Conservation (phyloP, 495 filamentous ascomycete genomes). For the Aeminium ludgeri region DNA sequence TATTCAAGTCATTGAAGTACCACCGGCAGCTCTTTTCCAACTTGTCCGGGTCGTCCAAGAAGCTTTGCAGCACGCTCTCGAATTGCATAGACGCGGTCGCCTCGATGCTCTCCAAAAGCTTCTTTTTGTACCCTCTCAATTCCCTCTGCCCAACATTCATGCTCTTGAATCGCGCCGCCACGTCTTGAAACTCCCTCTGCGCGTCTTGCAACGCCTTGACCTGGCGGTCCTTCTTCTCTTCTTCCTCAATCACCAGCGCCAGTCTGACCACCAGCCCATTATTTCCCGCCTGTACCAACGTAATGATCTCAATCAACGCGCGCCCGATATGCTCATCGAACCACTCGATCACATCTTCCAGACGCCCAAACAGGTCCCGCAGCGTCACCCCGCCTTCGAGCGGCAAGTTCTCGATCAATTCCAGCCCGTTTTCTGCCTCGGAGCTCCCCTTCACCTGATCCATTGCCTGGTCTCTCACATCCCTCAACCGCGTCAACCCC, state of each 20-base stretch:
- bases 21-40: conserved; percentile 76
- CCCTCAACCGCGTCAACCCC: conserved; percentile 73
- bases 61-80: conserved; percentile 51
- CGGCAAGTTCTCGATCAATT: conserved; percentile 30
- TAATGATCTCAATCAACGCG: conserved; percentile 78
- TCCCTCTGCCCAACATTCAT: conserved; percentile 83
- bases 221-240: conserved; percentile 87
- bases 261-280: conserved; percentile 76
- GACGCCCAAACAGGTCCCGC: conserved; percentile 69
- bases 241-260: conserved; percentile 80
- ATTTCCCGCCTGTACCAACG: conserved; percentile 66
- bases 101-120: conserved; percentile 68
- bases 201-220: conserved; percentile 84
- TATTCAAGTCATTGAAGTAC: conserved; percentile 95
- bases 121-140: conserved; percentile 91
- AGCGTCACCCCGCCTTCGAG: conserved; percentile 50
- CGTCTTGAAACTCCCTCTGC: conserved; percentile 82
- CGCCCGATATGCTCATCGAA: conserved; percentile 90
- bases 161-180: conserved; percentile 81
- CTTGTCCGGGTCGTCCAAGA: conserved; percentile 63
- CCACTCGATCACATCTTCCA: conserved; percentile 76
- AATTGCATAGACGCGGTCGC: conserved; percentile 58
- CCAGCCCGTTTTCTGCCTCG: conserved; percentile 19
- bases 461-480: conserved; percentile 90
- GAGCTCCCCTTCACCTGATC: conserved; percentile 42